Percentiles rank a stretch among this genome's conserved stretches.
Conservation (phyloP, 768 basidiomycete species). For the Termitomyces sp. region DNA sequence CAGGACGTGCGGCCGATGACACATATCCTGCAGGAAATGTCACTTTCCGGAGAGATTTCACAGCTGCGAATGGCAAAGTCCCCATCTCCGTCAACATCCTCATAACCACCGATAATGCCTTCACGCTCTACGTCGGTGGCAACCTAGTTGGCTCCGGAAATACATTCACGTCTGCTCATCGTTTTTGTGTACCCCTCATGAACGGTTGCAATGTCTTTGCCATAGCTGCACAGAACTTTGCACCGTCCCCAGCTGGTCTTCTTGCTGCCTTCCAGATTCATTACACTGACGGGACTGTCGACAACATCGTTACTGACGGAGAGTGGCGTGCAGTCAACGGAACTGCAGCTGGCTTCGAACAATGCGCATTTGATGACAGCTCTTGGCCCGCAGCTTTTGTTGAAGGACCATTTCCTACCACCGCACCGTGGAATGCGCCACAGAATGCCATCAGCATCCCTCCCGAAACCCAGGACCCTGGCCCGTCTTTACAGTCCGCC, state of each 20-base stretch:
- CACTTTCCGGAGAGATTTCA: conserved; percentile 29
- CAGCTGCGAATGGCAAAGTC: conserved; percentile 21
- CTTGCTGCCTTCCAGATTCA: conserved; percentile 28
- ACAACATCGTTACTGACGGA: conserved; percentile 27
- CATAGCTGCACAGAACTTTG: conserved; percentile 20
- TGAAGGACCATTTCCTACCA: conserved; percentile 17
- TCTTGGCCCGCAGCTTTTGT: conserved; percentile 26
- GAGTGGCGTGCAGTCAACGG: conserved; percentile 25
- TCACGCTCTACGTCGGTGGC: conserved; percentile 31
- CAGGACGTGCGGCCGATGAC: conserved; percentile 15
- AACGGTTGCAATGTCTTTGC: conserved; percentile 31
- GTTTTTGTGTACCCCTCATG: conserved; percentile 26
- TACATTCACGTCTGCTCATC: conserved; percentile 19
- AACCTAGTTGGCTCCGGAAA: conserved; percentile 20
- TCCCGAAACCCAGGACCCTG: conserved; percentile 17
- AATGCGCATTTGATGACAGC: conserved; percentile 27
- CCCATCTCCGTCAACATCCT: conserved; percentile 28
- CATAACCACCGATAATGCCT: conserved; percentile 27
- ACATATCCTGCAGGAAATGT: conserved; percentile 22
- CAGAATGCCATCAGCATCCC: conserved; percentile 14
- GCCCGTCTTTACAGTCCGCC: conserved; percentile 22
- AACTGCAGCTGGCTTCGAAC: conserved; percentile 26
- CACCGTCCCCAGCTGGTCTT: conserved; percentile 23
- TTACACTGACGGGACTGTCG: conserved; percentile 28
- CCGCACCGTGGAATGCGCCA: conserved; percentile 11